Evolutionary conservation across 2,329 filamentous ascomycete species (phyloP), one percentile per base, ranked within the genome.

Genomic region (Xylaria sp.): DNA sequence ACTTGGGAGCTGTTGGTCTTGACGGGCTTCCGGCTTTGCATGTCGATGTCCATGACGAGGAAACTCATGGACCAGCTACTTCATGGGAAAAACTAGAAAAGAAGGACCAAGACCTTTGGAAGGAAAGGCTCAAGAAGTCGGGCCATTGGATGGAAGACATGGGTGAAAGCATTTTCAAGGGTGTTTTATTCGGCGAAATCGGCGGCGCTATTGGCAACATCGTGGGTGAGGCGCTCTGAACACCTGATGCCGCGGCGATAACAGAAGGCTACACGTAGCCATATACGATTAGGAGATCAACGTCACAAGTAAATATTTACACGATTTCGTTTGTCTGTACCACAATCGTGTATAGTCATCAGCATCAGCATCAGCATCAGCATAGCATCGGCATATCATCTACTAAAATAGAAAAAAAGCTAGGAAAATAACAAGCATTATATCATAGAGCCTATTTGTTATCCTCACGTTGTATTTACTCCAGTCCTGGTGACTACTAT

Each of bases 121-220:
- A 89, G 80, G 80, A 86, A 72, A 87, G 85, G 76, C 83, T 97
- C 41, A 83, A 83, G 63, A 84, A 90, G 63, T 90, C 92, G 0
- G 93, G 93, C 0, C 88, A 93, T 71, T 97, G 93, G 93, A 87
- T 87, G n/a, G 89, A 90, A 76, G 85, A 88, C 43, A 92, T 95
- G 83, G 92, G 92, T 2, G 93, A 95, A 82, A 85, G 84, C 10
- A 87, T 96, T 34, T 86, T 97, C 72, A 89, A 90, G 80, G 91
- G 92, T 2, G 87, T 97, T 36, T 81, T 97, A 70, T 97, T 97
- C 80, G 87, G 89, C 23, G 87, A 93, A 80, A 83, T 93, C 71
- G 91, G 87, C 1, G 90, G 87, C 2, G 81, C 84, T 60, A 87
- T 92, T 18, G 86, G 88, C 5, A 82, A 81, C 34, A 82, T 84